These are phyloP conservation scores for Cytospora mali DNA, from an alignment of 2,329 filamentous ascomycete species.

Conservation along the genomic window DNA sequence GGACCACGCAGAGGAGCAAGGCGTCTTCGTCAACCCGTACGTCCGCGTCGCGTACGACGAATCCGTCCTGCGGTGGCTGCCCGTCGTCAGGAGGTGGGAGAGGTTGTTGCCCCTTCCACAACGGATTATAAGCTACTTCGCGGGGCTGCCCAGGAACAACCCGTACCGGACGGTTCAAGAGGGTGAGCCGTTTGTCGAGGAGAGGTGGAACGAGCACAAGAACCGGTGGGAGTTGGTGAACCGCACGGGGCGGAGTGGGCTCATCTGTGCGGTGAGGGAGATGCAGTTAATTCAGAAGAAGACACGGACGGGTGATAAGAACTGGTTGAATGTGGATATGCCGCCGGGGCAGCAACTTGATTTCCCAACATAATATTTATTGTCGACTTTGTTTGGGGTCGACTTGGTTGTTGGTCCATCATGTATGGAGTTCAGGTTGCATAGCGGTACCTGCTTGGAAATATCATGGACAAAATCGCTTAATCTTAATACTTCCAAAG, in stretches of 20 bases:
- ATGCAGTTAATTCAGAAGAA: constrained; percentile 44
- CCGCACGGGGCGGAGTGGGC: constrained; percentile 51
- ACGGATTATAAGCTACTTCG: constrained; percentile 56
- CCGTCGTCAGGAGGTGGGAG: constrained; percentile 65
- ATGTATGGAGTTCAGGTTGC: not conserved
- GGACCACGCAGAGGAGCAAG: constrained; percentile 48
- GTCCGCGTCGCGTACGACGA: constrained; percentile 70
- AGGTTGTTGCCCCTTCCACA: constrained; percentile 64
- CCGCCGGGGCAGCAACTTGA: constrained; percentile 39
- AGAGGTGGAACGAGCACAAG: constrained; percentile 46
- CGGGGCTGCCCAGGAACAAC: constrained; percentile 61
- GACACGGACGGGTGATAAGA: constrained; percentile 37
- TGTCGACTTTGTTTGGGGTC: not conserved
- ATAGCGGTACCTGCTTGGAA: not conserved
- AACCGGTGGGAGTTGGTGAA: constrained; percentile 46
- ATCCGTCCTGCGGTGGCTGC: constrained; percentile 59
- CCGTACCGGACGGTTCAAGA: constrained; percentile 61
- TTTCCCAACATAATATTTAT: constrained; percentile 34
- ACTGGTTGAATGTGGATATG: constrained; percentile 41
- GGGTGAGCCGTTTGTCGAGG: constrained; percentile 56
- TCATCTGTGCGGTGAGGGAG: constrained; percentile 58
- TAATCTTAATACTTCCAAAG: not conserved
- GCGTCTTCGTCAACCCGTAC: constrained; percentile 75
- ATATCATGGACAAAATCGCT: not conserved
- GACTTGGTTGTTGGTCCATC: too few relatives aligned